Evolutionary conservation across 495 filamentous ascomycete genomes (phyloP).

Genomic region (Tuber magnatum): DNA sequence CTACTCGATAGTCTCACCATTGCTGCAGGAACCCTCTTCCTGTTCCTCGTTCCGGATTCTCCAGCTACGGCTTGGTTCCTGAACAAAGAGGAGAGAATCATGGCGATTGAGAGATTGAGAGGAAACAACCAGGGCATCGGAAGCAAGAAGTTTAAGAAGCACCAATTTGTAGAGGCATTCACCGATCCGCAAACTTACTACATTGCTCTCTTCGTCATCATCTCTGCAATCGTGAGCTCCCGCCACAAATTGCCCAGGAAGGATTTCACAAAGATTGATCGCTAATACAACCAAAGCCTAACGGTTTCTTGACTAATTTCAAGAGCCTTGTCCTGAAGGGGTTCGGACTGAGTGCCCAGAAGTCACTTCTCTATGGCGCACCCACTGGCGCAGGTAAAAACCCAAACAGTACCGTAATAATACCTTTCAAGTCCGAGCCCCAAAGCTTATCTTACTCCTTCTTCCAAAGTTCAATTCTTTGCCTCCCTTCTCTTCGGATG

Average conservation of each 20-base stretch:
- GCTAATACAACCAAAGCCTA: not conserved
- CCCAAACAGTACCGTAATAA: not conserved
- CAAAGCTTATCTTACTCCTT: not conserved
- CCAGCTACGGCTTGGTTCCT: slow-evolving; percentile 48
- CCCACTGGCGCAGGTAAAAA: not conserved
- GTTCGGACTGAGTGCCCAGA: not conserved
- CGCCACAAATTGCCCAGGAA: not conserved
- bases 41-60: slow-evolving; percentile 49
- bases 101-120: slow-evolving; percentile 55
- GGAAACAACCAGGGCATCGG: slow-evolving; percentile 62
- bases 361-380: slow-evolving; percentile 1
- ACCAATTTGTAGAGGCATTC: slow-evolving; percentile 52
- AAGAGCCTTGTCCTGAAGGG: not conserved
- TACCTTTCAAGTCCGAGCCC: not conserved
- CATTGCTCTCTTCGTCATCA: not conserved
- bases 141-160: slow-evolving; percentile 60
- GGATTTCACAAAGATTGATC: not conserved
- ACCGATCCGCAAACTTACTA: slow-evolving; percentile 46
- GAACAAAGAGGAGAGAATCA: slow-evolving; percentile 45
- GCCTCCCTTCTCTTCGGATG: not conserved
- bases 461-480: not conserved
- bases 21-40: slow-evolving; percentile 42
- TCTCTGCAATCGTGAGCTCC: not conserved
- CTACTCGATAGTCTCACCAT: slow-evolving; percentile 51
- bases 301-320: not conserved